phyloP scores from a whole-genome alignment of 164 flowering plant genomes.

The Macadamia integrifolia region DNA sequence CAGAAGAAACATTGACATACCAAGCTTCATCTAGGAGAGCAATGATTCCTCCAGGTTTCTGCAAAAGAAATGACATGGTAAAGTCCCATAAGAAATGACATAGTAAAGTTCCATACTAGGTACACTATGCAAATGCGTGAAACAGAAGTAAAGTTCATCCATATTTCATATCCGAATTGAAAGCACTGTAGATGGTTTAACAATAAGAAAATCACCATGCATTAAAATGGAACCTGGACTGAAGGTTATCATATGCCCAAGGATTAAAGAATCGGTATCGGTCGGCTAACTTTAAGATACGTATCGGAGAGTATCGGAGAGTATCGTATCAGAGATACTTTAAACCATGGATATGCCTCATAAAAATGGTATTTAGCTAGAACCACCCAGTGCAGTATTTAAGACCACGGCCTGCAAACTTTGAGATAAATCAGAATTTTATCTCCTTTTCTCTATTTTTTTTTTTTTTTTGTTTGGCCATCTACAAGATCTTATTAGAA shows the following conservation, averaged over 20 bases:
- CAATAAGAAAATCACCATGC: background rate
- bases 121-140: background rate
- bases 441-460: too few species aligned
- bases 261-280: too few species aligned
- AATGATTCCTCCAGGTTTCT: slow-evolving; percentile 91
- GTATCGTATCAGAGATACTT: too few species aligned
- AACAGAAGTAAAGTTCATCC: background rate
- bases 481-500: too few species aligned
- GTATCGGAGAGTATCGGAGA: too few species aligned
- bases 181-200: background rate
- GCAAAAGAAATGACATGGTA: slow-evolving; percentile 24
- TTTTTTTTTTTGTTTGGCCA: too few species aligned
- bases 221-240: background rate
- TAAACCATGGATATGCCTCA: too few species aligned
- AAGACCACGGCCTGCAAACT: slow-evolving; percentile 1
- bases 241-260: background rate
- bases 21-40: slow-evolving; percentile 93
- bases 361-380: background rate
- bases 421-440: too few species aligned
- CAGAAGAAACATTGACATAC: slow-evolving; percentile 29
- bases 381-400: background rate
- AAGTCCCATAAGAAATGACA: slow-evolving; percentile 6
- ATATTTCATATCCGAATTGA: background rate
- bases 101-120: background rate
- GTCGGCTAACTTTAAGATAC: too few species aligned